Base-by-base conservation (phyloP, 139 green algal genomes). In the Trebouxia sp. region DNA sequence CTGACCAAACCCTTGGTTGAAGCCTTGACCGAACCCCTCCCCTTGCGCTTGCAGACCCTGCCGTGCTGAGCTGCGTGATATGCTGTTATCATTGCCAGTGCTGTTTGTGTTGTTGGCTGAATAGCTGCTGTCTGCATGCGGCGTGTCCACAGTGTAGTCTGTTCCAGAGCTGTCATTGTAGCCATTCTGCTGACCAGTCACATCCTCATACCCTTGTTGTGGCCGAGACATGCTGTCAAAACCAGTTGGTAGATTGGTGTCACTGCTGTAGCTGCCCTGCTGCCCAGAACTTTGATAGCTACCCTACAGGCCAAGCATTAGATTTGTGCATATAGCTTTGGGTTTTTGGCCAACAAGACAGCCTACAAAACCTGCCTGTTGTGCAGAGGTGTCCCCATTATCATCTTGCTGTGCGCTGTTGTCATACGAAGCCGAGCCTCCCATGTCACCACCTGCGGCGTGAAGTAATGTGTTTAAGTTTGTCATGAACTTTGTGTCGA, bases 31-130 rank as follows among this genome's bases (percentile, higher is more conserved):
- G 43, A 72, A 41, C 14, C 62, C 62, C 20, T 28, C 14, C 62
- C 62, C 62, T 45, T 72, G 62, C 28, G 62, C 62, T 43, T 72
- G 62, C 62, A 72, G 17, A 45, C 62, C 62, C 20, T 14, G 37
- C 62, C 32, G 26, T 26, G n/a, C 62, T 28, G 62, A 26, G 14
- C 7, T 72, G 32, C 62, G 32, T 41, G 62, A 43, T 41, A 35
- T 72, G 11, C 62, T n/a, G 11, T 43, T 39, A 38, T 38, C 56
- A 67, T 38, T 41, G 28, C 26, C 28, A 28, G n/a, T 35, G 11
- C 30, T 32, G 51, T 65, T 20, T 20, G 12, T n/a, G n/a, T n/a
- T n/a, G n/a, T n/a, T n/a, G n/a, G n/a, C n/a, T n/a, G n/a, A n/a
- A n/a, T n/a, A n/a, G 56, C 56, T 35, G 11, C 30, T 32, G 51